Percentiles rank a stretch among this genome's conserved stretches.
These are phyloP conservation scores for Microcera coccophila DNA, from an alignment of 2,329 filamentous ascomycete species.

Conservation along the genomic window DNA sequence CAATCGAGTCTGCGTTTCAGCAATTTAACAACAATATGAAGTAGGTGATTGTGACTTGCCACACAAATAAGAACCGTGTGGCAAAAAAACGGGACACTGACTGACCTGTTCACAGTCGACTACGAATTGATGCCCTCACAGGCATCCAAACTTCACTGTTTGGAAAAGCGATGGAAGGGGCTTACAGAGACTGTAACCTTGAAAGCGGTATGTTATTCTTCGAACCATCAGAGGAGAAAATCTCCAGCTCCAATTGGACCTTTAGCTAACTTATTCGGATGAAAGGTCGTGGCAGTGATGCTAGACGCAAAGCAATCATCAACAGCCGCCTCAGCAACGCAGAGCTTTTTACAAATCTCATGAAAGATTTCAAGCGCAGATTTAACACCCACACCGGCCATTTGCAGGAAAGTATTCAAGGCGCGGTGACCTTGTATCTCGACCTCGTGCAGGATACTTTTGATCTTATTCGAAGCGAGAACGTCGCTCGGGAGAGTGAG, in stretches of 20 bases:
- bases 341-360: constrained; percentile 30
- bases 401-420: constrained; percentile 22
- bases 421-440: constrained; percentile 21
- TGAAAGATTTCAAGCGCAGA: constrained; percentile 20
- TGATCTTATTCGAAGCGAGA: constrained; percentile 37
- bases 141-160: constrained; percentile 37
- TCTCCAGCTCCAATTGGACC: no score
- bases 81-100: neutral
- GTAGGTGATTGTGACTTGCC: neutral
- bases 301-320: constrained; percentile 35
- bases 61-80: neutral
- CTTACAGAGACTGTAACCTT: constrained; percentile 30
- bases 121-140: constrained; percentile 34
- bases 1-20: constrained; percentile 26
- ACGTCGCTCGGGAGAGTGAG: constrained; percentile 36
- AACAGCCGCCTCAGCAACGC: constrained; percentile 19
- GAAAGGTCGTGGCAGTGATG: constrained; percentile 32
- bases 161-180: constrained; percentile 33
- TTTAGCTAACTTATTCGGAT: neutral
- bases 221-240: no score
- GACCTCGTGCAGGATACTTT: constrained; percentile 27
- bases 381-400: constrained; percentile 20
- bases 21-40: constrained; percentile 15
- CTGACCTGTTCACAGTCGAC: constrained; percentile 22
- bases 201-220: constrained; percentile 29